Percentiles rank a stretch among this genome's conserved stretches.
These are phyloP conservation scores for Aspergillus heteromorphus DNA, from an alignment of 495 filamentous ascomycete species.

Conservation along the genomic window DNA sequence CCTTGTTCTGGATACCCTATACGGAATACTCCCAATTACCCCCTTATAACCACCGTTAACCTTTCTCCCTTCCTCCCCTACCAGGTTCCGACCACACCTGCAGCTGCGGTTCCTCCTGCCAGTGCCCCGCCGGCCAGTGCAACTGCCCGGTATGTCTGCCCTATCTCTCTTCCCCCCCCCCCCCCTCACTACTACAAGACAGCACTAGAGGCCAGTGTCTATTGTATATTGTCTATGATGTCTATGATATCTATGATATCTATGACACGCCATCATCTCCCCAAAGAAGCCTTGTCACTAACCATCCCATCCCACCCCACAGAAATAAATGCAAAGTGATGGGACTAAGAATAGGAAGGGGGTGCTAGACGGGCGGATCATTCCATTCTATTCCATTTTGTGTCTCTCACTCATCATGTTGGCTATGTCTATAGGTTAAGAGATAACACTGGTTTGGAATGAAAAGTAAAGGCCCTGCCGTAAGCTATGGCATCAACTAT, in stretches of 20 bases:
- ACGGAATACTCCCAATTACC: background rate
- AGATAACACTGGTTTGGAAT: too few relatives aligned
- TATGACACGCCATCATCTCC: too few relatives aligned
- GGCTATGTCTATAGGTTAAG: too few relatives aligned
- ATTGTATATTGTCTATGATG: too few relatives aligned
- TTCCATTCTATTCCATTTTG: background rate
- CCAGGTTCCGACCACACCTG: conserved; percentile 36
- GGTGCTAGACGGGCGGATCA: background rate
- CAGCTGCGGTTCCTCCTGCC: conserved; percentile 42
- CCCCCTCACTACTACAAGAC: too few relatives aligned
- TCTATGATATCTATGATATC: too few relatives aligned
- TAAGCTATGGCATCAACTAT: too few relatives aligned
- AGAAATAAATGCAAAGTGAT: conserved; percentile 23
- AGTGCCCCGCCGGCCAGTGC: conserved; percentile 42
- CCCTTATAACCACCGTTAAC: background rate
- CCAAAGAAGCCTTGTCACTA: too few relatives aligned
- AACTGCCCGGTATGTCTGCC: conserved; percentile 37
- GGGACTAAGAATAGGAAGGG: background rate
- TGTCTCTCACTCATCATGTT: too few relatives aligned
- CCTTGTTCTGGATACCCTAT: background rate
- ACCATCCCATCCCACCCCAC: background rate
- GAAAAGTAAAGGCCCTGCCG: too few relatives aligned
- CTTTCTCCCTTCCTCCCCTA: background rate
- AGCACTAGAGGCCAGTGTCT: too few relatives aligned
- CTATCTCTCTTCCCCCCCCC: background rate